Base-by-base conservation (phyloP, 2,329 filamentous ascomycete species). In the Colletotrichum scovillei region DNA sequence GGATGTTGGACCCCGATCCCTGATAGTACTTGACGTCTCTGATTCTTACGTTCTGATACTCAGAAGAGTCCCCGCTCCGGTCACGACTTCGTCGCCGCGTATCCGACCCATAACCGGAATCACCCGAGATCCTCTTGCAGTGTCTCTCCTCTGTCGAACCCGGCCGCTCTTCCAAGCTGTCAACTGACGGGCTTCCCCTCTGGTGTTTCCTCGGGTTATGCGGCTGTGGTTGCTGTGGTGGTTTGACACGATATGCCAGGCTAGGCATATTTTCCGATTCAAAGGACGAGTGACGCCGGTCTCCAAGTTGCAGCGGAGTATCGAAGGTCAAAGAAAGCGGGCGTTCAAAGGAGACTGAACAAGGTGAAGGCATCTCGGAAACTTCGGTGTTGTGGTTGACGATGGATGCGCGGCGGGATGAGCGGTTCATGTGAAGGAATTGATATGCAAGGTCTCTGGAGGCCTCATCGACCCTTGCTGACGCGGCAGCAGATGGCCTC, bases 31-130 rank as follows among this genome's bases (percentile, higher is more conserved):
- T 22, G 8, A 56, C 12, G 28, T 7, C 35, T 32, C 16, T 22
- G 19, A 9, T 8, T 7, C 22, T 22, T 16, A 8, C 6, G 11
- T 3, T 5, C n/a, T 22, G 26, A 22, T 24, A 11, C 14, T 67
- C 32, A 9, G 24, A 59, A 59, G 9, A 9, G 19, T 22, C 7
- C 7, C n/a, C 8, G 2, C 53, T 32, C 7, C 52, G 9, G n/a
- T 53, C 46, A 19, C 63, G 38, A 12, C 35, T 22, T 42, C 30
- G 30, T 22, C 32, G 69, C 26, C 38, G 38, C 9, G 30, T 52
- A 22, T 70, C 67, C 7, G 70, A 65, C 5, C 59, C 67, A 11
- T 73, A 71, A 6, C 70, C 70, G 6, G 70, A 73, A 22, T 73
- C 67, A 28, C 26, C 46, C 16, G 60, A 71, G 19, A 66, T 49